phyloP scores from a whole-genome alignment of 768 basidiomycete species.

The Hericium coralloides region DNA sequence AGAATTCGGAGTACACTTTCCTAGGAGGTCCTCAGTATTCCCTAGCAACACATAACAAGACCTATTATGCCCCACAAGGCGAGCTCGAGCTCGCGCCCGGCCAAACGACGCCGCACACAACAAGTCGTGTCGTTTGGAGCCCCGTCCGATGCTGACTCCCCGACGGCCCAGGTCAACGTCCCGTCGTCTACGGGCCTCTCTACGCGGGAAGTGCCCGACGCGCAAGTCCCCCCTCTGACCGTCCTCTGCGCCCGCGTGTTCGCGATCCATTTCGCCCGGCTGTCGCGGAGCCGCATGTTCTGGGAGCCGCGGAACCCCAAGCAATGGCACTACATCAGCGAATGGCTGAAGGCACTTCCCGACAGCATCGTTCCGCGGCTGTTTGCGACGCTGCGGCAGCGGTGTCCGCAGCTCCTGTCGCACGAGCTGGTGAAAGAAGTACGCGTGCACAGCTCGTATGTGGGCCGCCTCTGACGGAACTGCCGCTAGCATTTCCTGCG shows the following conservation, averaged over 20 bases:
- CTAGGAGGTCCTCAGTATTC: too few relatives aligned
- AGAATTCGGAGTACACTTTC: too few relatives aligned
- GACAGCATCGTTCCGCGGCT: slow-evolving; percentile 41
- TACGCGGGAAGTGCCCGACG: slow-evolving; percentile 22
- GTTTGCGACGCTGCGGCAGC: slow-evolving; percentile 39
- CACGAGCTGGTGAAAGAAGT: slow-evolving; percentile 51
- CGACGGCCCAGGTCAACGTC: slow-evolving; percentile 25
- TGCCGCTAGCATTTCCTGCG: slow-evolving; percentile 45
- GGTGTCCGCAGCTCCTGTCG: slow-evolving; percentile 42
- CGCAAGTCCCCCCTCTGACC: slow-evolving; percentile 34
- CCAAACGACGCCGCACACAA: slow-evolving; percentile 22
- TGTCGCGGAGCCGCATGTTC: slow-evolving; percentile 28
- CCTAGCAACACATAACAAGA: too few relatives aligned
- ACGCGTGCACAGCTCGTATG: slow-evolving; percentile 9
- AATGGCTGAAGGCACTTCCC: slow-evolving; percentile 39
- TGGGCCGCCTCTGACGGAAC: background rate
- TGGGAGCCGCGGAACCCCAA: slow-evolving; percentile 26
- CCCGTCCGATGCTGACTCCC: slow-evolving; percentile 34
- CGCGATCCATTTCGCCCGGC: slow-evolving; percentile 31
- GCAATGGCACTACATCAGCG: slow-evolving; percentile 19
- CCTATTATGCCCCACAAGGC: too few relatives aligned
- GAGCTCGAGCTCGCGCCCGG: background rate
- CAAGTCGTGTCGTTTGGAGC: slow-evolving; percentile 29
- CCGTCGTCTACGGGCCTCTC: slow-evolving; percentile 48
- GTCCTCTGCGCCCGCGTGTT: slow-evolving; percentile 45